phyloP scores from a whole-genome alignment of 768 basidiomycete species.

The Cyclocybe cylindracea region DNA sequence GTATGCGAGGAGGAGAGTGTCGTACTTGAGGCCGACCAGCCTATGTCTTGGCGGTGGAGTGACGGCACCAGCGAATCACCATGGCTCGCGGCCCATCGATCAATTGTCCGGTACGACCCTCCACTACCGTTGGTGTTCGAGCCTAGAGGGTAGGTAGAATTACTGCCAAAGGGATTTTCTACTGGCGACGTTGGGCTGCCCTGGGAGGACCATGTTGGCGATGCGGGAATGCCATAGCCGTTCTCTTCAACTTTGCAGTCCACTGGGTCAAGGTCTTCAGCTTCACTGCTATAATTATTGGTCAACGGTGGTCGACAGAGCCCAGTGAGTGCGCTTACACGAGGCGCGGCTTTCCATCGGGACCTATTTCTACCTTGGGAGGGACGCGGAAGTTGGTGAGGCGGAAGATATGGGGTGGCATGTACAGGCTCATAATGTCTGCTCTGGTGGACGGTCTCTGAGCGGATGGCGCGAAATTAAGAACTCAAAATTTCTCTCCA shows the following conservation, averaged over 20 bases:
- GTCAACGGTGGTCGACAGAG: slow-evolving; percentile 12
- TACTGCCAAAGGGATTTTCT: slow-evolving; percentile 34
- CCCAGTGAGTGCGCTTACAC: slow-evolving; percentile 43
- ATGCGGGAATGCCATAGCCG: slow-evolving; percentile 39
- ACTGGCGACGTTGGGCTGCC: slow-evolving; percentile 34
- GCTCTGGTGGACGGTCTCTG: slow-evolving; percentile 67
- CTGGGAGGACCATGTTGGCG: slow-evolving; percentile 38
- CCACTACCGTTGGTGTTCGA: slow-evolving; percentile 19
- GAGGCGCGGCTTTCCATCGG: slow-evolving; percentile 66
- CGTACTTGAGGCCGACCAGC: slow-evolving; percentile 19
- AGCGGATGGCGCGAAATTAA: not conserved
- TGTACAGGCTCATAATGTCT: slow-evolving; percentile 72
- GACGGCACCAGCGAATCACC: slow-evolving; percentile 28
- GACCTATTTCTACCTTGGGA: slow-evolving; percentile 73
- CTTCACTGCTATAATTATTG: slow-evolving; percentile 32
- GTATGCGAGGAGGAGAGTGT: slow-evolving; percentile 22
- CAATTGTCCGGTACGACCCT: slow-evolving; percentile 20
- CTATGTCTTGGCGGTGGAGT: slow-evolving; percentile 25
- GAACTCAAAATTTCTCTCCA: not conserved
- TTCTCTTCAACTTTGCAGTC: slow-evolving; percentile 53
- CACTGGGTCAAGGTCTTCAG: slow-evolving; percentile 44
- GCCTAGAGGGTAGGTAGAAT: slow-evolving; percentile 30
- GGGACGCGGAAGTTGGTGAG: slow-evolving; percentile 83
- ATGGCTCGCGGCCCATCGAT: slow-evolving; percentile 32
- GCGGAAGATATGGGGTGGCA: slow-evolving; percentile 78